Conservation (phyloP, 1,284 basidiomycete genomes). For the Kalmanozyma brasiliensis region DNA sequence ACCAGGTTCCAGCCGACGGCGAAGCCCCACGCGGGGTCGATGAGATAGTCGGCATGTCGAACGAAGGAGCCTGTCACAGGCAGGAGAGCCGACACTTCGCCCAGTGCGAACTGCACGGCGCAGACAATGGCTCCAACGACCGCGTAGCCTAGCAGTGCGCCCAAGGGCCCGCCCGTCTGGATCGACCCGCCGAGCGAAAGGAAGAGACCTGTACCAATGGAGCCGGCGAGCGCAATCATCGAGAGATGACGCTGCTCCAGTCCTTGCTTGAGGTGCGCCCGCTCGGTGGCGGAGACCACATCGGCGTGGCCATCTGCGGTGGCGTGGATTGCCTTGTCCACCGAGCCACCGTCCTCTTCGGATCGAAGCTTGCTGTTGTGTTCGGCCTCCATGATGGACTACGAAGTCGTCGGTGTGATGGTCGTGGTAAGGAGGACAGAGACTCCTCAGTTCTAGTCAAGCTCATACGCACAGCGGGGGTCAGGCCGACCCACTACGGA, state of each 20-base stretch:
- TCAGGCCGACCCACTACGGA: no score
- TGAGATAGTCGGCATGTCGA: slow-evolving; percentile 80
- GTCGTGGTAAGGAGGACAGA: slow-evolving; percentile 5
- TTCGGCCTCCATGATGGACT: slow-evolving; percentile 18
- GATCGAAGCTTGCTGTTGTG: slow-evolving; percentile 37
- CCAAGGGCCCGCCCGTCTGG: slow-evolving; percentile 69
- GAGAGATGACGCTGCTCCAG: slow-evolving; percentile 28
- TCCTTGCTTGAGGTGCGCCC: slow-evolving; percentile 40
- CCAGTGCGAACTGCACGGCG: slow-evolving; percentile 67
- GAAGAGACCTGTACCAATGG: slow-evolving; percentile 70
- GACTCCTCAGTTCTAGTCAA: no score
- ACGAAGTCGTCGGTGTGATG: slow-evolving; percentile 6
- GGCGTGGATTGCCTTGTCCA: slow-evolving; percentile 13
- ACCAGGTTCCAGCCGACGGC: slow-evolving; percentile 77
- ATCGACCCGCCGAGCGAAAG: slow-evolving; percentile 76
- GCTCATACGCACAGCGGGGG: no score
- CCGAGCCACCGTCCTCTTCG: slow-evolving; percentile 26
- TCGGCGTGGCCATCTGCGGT: slow-evolving; percentile 7
- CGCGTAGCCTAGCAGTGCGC: slow-evolving; percentile 64
- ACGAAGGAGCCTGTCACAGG: slow-evolving; percentile 77
- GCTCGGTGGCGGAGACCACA: slow-evolving; percentile 26
- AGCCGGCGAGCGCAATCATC: slow-evolving; percentile 29
- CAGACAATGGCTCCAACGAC: slow-evolving; percentile 53
- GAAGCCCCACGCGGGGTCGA: slow-evolving; percentile 77
- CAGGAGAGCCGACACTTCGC: slow-evolving; percentile 72